Evolutionary conservation across 495 filamentous ascomycete genomes (phyloP), one percentile per base, ranked within the genome.

Genomic region (Talaromyces stipitatus): DNA sequence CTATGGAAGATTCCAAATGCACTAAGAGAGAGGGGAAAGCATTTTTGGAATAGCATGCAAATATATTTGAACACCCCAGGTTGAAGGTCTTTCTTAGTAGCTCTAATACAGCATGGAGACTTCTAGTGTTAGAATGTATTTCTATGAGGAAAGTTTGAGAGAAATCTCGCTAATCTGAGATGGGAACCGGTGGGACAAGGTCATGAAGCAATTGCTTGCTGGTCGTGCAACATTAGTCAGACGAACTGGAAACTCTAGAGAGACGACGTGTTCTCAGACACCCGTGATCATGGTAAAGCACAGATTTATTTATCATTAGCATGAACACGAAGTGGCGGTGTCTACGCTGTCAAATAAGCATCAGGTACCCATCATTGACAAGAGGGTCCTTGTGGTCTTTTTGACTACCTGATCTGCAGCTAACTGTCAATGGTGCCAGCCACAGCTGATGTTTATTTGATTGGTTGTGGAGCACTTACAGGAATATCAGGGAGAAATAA

Each of bases 281-380:
- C 43, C 23, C 43, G 43, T 47, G 6, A 14, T 10, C 12, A 24
- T 22, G 16, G 22, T 23, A 24, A 46, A 47, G 22, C 22, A 6
- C 43, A 47, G 22, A 47, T 11, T 33, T 33, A 12, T 33, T 6
- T 10, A 32, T 16, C 2, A 33, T 54, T 33, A 22, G 32, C 28
- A 54, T 16, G 28, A 38, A 38, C 18, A 54, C 28, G 3, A 54
- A 54, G 28, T 29, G 22, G 51, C 51, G 51, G 51, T 54, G 51
- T 54, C 29, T 3, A 54, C 12, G 16, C 51, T 26, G 30, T 54
- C 51, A 54, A 54, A 54, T 54, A 23, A 54, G 32, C 28, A 8
- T 54, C 16, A 3, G 20, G 28, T 26, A 54, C 38, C 1, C 26
- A 48, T 48, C 6, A 18, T 10, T 26, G 27, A 51, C 27, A 51